Base-by-base conservation (phyloP, 208 protist species). In the Trypanosoma melophagium region DNA sequence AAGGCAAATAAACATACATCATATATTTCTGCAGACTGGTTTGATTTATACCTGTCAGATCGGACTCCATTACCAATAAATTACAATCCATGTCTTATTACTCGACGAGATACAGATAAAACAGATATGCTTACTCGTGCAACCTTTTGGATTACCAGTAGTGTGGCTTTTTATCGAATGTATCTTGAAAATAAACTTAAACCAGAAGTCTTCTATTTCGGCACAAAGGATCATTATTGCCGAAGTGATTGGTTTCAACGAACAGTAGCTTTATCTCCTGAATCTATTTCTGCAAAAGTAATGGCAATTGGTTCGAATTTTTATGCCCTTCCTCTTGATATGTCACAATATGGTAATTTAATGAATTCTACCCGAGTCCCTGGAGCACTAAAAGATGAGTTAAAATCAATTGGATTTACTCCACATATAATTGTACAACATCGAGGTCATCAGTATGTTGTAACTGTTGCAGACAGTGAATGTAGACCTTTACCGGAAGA, bases 1-100 rank as follows among this genome's bases (percentile, higher is more conserved):
- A 81, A 80, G 52, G 87, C 81, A 5, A 97, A 97, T 54, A 78
- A 78, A 28, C 87, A 95, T 79, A 95, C 89, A 2, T 93, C 84
- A 7, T 97, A 90, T 69, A 87, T 95, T 38, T 94, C 84, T 1
- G 84, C 81, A 3, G 87, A 94, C 68, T 79, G 82, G 67, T 95
- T 90, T 59, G 87, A 95, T 58, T 25, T 73, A 12, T 72, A 68
- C 25, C 67, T 97, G 19, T 71, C 69, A 35, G 74, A 83, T 35
- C 80, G 92, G 13, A 35, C 47, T 47, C 78, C 92, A 13, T 57
- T 95, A n/a, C 89, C 89, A 12, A 68, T 96, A 19, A 79, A 78
- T 49, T 77, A 77, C 8, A 86, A 90, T 66, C 73, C 71, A 7
- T 83, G 68, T 41, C 71, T 91, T 40, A 40, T 92, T 13, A 82